Evolutionary conservation across 2,329 filamentous ascomycete species (phyloP).

Genomic region (Botrytis fabae): DNA sequence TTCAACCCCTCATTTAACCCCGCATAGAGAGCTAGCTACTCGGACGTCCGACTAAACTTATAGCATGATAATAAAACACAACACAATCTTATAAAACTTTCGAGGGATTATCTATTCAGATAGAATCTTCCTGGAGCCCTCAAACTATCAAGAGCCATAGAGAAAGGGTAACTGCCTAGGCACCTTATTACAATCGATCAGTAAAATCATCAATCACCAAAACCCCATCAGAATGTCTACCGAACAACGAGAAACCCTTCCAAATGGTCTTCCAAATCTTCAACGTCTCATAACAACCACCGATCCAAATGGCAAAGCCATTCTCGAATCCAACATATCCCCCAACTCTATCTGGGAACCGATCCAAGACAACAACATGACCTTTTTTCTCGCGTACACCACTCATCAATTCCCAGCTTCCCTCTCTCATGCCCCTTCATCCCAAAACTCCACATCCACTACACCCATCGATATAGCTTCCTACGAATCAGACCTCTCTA

Average conservation of each 20-base stretch:
- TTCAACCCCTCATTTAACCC: constrained; percentile 2
- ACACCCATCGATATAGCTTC: constrained; percentile 27
- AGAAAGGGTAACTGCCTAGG: neutral
- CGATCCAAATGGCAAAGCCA: constrained; percentile 30
- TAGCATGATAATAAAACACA: neutral
- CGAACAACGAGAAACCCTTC: constrained; percentile 1
- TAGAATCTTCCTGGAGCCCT: neutral
- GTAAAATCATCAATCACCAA: neutral
- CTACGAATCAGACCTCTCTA: constrained; percentile 28
- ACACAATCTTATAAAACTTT: neutral
- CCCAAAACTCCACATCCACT: constrained; percentile 13
- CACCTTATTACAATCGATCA: neutral
- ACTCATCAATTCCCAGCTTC: constrained; percentile 31
- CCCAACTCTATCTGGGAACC: constrained; percentile 25
- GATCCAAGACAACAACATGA: constrained; percentile 27
- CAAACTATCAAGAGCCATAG: neutral
- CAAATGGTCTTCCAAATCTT: constrained; percentile 31
- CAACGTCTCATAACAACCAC: constrained; percentile 34
- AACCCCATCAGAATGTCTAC: neutral
- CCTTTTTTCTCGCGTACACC: constrained; percentile 35
- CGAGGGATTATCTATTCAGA: neutral
- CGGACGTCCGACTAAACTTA: neutral
- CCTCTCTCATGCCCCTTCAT: constrained; percentile 2
- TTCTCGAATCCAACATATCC: constrained; percentile 28
- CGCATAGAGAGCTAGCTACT: neutral